Conservation (phyloP, 129 eudicot species). For the Solidago caesia region DNA sequence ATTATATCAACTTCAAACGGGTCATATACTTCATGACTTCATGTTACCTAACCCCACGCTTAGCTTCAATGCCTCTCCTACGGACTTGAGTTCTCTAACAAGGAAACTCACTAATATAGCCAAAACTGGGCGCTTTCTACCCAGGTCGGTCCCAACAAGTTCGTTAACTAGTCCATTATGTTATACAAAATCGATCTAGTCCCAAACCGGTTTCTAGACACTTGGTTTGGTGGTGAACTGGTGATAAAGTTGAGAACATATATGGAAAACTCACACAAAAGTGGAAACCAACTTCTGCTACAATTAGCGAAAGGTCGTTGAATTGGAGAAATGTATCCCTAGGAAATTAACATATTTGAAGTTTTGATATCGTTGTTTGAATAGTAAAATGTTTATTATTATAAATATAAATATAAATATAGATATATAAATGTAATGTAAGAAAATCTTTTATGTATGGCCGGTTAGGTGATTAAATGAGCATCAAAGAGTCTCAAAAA, state of each 20-base stretch:
- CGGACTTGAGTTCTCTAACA: constrained; percentile 43
- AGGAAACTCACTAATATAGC: constrained; percentile 45
- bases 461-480: no score
- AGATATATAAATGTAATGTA: not conserved
- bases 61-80: constrained; percentile 39
- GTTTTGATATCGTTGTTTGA: not conserved
- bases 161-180: constrained; percentile 21
- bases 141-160: constrained; percentile 3
- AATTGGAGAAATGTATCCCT: constrained; percentile 22
- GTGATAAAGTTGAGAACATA: not conserved
- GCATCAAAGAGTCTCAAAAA: not conserved
- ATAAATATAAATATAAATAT: no score
- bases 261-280: constrained; percentile 15
- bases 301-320: constrained; percentile 47
- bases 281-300: constrained; percentile 55
- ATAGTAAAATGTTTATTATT: not conserved
- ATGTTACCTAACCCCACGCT: constrained; percentile 47
- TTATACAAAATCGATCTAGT: not conserved
- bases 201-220: constrained; percentile 5
- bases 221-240: not conserved
- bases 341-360: constrained; percentile 9
- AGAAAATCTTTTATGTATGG: not conserved
- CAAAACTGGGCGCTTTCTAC: constrained; percentile 2
- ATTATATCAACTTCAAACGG: constrained; percentile 35
- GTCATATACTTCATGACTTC: constrained; percentile 39